Conservation (phyloP, 1,139 yeast species). For the Zygosaccharomyces pseudobailii region DNA sequence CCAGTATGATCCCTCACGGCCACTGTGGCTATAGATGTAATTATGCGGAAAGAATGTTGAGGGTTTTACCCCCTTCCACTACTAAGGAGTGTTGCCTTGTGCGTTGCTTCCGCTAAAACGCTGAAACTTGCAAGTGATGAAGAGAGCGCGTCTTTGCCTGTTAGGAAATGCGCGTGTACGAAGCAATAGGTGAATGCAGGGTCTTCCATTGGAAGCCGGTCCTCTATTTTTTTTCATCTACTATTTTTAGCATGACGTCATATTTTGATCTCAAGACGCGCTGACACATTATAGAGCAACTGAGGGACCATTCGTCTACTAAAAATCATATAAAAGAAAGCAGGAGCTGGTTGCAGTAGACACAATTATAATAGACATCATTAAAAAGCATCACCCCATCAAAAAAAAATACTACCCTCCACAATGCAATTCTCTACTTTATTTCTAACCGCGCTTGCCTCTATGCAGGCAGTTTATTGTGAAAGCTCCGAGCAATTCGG, state of each 20-base stretch:
- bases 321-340: neutral
- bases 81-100: no score
- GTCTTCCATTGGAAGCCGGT: neutral
- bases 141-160: neutral
- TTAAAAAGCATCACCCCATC: neutral
- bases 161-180: neutral
- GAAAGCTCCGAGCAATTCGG: slow-evolving; percentile 34
- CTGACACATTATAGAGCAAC: neutral
- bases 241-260: slow-evolving; percentile 1
- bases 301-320: neutral
- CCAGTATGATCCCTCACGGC: slow-evolving; percentile 14
- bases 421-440: slow-evolving; percentile 10
- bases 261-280: neutral
- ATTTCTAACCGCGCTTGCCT: neutral
- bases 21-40: neutral
- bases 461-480: neutral
- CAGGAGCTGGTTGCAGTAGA: neutral
- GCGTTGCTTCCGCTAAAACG: no score
- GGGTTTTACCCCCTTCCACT: no score
- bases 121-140: neutral
- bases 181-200: neutral
- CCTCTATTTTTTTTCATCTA: neutral
- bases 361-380: no score
- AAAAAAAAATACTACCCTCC: neutral
- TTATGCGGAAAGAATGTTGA: no score